Conservation (phyloP, 495 filamentous ascomycete species). For the Zalerion maritima region DNA sequence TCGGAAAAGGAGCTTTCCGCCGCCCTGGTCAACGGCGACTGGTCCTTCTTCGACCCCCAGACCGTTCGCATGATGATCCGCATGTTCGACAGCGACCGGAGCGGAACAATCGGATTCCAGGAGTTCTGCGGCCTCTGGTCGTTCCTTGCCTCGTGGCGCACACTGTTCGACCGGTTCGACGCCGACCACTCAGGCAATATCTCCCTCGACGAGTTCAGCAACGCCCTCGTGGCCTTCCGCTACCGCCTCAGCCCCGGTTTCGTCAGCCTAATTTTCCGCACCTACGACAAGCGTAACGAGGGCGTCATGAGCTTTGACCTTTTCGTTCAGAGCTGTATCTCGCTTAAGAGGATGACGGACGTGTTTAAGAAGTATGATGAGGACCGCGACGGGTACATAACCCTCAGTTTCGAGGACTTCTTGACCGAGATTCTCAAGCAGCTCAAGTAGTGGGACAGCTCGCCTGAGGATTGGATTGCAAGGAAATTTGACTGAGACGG, state of each 20-base stretch:
- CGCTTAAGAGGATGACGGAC: slow-evolving; percentile 94
- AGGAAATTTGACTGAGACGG: no score
- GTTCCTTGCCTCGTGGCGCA: slow-evolving; percentile 86
- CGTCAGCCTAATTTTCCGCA: slow-evolving; percentile 61
- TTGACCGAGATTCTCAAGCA: slow-evolving; percentile 46
- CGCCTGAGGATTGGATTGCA: no score
- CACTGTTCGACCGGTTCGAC: slow-evolving; percentile 92
- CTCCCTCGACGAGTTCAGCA: slow-evolving; percentile 70
- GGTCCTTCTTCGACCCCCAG: slow-evolving; percentile 83
- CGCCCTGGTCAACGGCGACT: slow-evolving; percentile 93
- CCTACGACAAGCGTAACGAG: slow-evolving; percentile 43
- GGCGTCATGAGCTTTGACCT: slow-evolving; percentile 85
- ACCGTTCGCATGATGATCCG: slow-evolving; percentile 98
- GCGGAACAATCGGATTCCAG: slow-evolving; percentile 79
- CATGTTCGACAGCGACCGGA: slow-evolving; percentile 91
- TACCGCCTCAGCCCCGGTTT: slow-evolving; percentile 79
- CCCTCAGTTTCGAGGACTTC: slow-evolving; percentile 69
- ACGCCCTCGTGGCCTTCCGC: slow-evolving; percentile 86
- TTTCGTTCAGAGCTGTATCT: slow-evolving; percentile 95
- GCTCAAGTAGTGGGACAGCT: slow-evolving; percentile 26
- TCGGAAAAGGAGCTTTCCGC: slow-evolving; percentile 78
- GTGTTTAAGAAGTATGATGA: slow-evolving; percentile 99
- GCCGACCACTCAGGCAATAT: slow-evolving; percentile 77
- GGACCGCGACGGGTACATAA: slow-evolving; percentile 86
- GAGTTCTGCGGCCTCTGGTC: slow-evolving; percentile 94